Evolutionary conservation across 1,284 basidiomycete species (phyloP), one percentile per base, ranked within the genome.

Genomic region (Ceratobasidium sp.): DNA sequence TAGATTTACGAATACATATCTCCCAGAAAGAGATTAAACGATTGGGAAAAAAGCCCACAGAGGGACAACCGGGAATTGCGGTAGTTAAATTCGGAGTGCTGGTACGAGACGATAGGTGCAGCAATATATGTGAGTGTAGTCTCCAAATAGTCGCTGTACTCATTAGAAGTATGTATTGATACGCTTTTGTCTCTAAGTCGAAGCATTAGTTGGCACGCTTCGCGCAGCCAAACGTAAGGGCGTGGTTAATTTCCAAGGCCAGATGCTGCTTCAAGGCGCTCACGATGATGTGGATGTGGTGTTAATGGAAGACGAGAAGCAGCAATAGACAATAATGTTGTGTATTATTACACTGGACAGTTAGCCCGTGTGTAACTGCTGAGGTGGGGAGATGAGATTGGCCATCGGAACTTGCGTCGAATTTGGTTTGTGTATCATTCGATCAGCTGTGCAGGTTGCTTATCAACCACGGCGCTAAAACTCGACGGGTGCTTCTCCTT

Each of bases 201-300:
- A 80, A 42, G 79, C 79, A 2, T 75, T 80, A 2, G 78, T 77
- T 62, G 76, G 76, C 42, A 78, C 76, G 9, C 62, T 80, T 15
- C 77, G 77, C 5, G 78, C 79, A n/a, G 79, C 79, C 17, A 80
- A 80, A 54, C 44, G 66, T 28, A 78, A 78, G 13, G 65, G 69
- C n/a, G 78, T 80, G 10, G 62, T 80, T 6, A 56, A 67, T 7
- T 80, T 79, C 40, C 52, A 80, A 26, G 65, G 69, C 10, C 66
- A 79, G 40, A 69, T 80, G 33, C 52, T 80, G 57, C 52, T 80
- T 46, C 79, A 80, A 77, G 79, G 79, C n/a, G 78, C 69, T 1
- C 79, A 80, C 48, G 79, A 80, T 54, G 50, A 80, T 44, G 75
- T 80, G 9, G 77, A 78, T 38, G 70, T 78, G 17, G 40, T 78